Base-by-base conservation (phyloP, 257 asterid genomes). In the Przewalskia tangutica region DNA sequence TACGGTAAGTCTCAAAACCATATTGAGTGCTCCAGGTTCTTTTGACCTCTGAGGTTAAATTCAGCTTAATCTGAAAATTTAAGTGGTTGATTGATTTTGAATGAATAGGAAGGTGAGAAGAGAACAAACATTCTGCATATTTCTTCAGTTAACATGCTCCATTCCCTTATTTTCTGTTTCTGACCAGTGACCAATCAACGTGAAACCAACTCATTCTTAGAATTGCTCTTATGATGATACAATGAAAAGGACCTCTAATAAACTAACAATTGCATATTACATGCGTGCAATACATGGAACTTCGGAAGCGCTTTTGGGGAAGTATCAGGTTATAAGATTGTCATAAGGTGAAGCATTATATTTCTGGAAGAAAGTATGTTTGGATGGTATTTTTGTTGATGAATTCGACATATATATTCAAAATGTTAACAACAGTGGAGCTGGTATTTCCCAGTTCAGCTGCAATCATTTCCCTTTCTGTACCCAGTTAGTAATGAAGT, bases 1-100 rank as follows among this genome's bases (percentile, higher is more conserved):
- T 90, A 86, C 56, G 11, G 98, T 96, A 90, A 94, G 94, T 89
- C 60, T 48, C 42, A 6, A 20, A 71, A 73, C 42, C 12, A 73
- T 73, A 18, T 73, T 48, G 60, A 73, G 20, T 63, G 44, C 12
- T 73, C 44, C 79, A 20, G 44, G 20, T 73, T 73, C 59, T 6
- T 71, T 71, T 48, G 11, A 23, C 59, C 38, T 13, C 38, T 23
- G 55, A 20, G 59, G 36, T 71, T 18, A 68, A 71, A 44, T 71
- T 71, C 58, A 20, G 79, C 42, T 48, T 46, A 71, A 18, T 71
- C 59, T 71, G 42, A 12, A 46, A 46, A 18, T 4, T 71, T 5
- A 46, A 66, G 76, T 20, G 20, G 20, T 46, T 71, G 79, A 20
- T 46, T 13, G 59, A 44, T 46, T 20, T 71, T 44, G 78, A 20